phyloP scores from a whole-genome alignment of 148 eudicot species.

The Silene latifolia region DNA sequence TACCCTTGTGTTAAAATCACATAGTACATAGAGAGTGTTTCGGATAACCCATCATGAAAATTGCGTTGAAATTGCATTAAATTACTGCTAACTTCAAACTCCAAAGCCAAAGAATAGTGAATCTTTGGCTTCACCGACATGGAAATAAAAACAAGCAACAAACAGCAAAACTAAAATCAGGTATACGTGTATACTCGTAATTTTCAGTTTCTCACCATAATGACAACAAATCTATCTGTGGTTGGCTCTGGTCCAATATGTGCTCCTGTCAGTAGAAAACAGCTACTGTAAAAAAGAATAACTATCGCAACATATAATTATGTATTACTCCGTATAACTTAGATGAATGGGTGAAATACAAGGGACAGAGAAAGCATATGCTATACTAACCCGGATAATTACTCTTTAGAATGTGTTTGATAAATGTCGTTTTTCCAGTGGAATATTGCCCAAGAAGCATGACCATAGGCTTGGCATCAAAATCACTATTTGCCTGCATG shows the following conservation, averaged over 20 bases:
- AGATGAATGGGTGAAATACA: background rate
- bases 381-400: slow-evolving; percentile 67
- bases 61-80: background rate
- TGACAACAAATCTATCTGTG: slow-evolving; percentile 81
- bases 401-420: slow-evolving; percentile 71
- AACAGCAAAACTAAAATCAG: too few species aligned
- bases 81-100: too few species aligned
- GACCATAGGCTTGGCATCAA: slow-evolving; percentile 95
- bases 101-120: too few species aligned
- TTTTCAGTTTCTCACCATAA: slow-evolving; percentile 50
- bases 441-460: slow-evolving; percentile 99
- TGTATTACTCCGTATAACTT: background rate
- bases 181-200: too few species aligned
- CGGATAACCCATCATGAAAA: too few species aligned
- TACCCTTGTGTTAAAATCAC: too few species aligned
- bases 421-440: slow-evolving; percentile 96
- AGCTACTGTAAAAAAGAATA: background rate
- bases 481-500: slow-evolving; percentile 68
- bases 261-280: slow-evolving; percentile 49
- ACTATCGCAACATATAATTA: background rate
- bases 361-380: background rate
- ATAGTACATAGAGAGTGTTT: too few species aligned
- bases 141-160: too few species aligned
- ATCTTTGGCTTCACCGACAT: too few species aligned
- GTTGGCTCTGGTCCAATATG: slow-evolving; percentile 99